Base-by-base conservation (phyloP, 2,329 filamentous ascomycete species). In the Didymella arachidicola region DNA sequence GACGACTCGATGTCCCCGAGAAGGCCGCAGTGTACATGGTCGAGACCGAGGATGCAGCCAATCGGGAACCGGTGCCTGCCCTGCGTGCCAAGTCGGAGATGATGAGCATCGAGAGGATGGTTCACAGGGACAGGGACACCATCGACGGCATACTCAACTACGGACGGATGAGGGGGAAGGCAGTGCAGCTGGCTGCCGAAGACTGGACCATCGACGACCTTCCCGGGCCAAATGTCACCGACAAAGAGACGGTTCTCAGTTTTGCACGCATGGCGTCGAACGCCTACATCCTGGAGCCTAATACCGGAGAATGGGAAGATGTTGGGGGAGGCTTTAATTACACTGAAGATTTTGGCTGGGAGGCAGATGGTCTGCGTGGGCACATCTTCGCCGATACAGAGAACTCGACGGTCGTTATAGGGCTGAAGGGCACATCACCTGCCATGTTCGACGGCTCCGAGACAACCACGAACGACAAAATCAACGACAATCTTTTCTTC, bases 401-500 rank as follows among this genome's bases (percentile, higher is more conserved):
- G 38, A 97, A 98, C 76, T 86, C 86, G 34, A 98, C 94, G 1
- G 84, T 98, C 52, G 88, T 98, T 41, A 95, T 98, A 64, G 93
- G 92, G 5, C 79, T 99, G 56, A 99, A 99, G 79, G 95, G 94
- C 53, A 97, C 93, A 0, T 91, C 79, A 8, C 87, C 89, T 2
- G 94, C 95, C 12, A 88, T 98, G 3, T 98, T 97, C 73, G 94
- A 98, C 75, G 95, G 95, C n/a, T 91, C 94, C 36, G 94, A 93
- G 50, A 98, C 95, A 1, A 98, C 94, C 0, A 96, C 93, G 26
- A 97, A 97, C 67, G 95, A 99, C 80, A 99, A 99, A 80, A 83
- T 93, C 71, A 99, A 98, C 75, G 95, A 99, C 78, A 99, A 99
- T 74, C 83, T 99, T 10, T 97, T 96, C 78, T 97, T 97, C 80